Base-by-base conservation (phyloP, 306 rosid species). In the Prunus mira region DNA sequence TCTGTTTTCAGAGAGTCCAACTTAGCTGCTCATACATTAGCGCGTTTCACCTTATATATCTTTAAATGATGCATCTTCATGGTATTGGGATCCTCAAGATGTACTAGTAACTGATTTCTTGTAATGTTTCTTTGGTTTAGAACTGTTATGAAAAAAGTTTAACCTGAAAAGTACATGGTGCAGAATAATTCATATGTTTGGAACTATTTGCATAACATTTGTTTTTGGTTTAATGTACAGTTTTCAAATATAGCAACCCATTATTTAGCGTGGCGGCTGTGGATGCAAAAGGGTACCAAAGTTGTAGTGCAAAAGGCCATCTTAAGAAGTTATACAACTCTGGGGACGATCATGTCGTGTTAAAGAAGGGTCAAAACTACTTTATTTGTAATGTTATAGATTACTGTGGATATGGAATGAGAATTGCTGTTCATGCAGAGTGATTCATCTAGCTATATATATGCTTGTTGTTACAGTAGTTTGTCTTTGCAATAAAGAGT, bases 181-280 rank as follows among this genome's bases (percentile, higher is more conserved):
- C 0, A 6, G 43, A 38, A 38, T 6, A 38, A 38, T 38, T 38
- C 43, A 38, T 38, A 38, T 38, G 43, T 38, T 7, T 38, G 43
- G 2, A 55, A 3, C 12, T 22, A 57, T 57, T 57, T 20, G 27
- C 64, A 0, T 57, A 22, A 57, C 15, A 10, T 57, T 22, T 57
- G 28, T 3, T 57, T 3, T 57, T 57, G 32, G 30, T 38, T 38
- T 38, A 57, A 9, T 0, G 11, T 30, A 65, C 56, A 46, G 72
- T 67, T 46, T 67, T 67, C 72, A 67, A 46, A 15, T 46, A 46
- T 43, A 22, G 18, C 56, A 67, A 67, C 51, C 28, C 72, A 24
- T 22, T 67, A 19, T 24, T 67, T 0, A 0, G 15, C 9, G 64
- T 58, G 64, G 43, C 19, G 5, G 66, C 38, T 13, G n/a, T 61